Conservation (phyloP, 108 stramenopile species). For the Fistulifera solaris region DNA sequence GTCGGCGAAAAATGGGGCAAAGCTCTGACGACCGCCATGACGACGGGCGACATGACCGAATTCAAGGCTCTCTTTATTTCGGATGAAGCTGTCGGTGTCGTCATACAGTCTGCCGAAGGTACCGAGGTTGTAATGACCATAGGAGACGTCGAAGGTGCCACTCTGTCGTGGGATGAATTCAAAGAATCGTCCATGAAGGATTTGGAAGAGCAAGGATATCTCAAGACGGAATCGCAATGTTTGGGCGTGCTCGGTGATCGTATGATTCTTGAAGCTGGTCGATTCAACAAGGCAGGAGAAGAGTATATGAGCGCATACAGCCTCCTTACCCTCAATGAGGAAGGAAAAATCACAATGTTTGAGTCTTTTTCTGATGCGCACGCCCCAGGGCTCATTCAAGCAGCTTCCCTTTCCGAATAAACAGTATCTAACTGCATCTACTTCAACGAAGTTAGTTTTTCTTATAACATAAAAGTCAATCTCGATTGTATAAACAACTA, state of each 20-base stretch:
- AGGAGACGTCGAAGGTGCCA: background rate
- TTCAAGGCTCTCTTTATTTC: slow-evolving; percentile 4
- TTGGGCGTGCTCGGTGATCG: slow-evolving; percentile 8
- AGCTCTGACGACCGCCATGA: slow-evolving; percentile 7
- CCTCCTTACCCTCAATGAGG: slow-evolving; percentile 1
- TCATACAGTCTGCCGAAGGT: slow-evolving; percentile 1
- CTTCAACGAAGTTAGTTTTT: too few species aligned
- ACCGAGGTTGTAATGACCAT: slow-evolving; percentile 1
- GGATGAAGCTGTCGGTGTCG: background rate
- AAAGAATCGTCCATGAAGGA: background rate
- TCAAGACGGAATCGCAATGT: slow-evolving; percentile 9
- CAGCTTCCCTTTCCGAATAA: background rate
- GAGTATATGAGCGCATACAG: background rate
- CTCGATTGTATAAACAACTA: too few species aligned
- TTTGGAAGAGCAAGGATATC: slow-evolving; percentile 6
- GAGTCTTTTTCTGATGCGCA: slow-evolving; percentile 2
- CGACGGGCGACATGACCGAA: slow-evolving; percentile 2
- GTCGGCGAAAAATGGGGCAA: background rate
- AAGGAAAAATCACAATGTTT: slow-evolving; percentile 4
- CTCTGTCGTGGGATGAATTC: slow-evolving; percentile 6
- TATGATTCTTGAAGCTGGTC: slow-evolving; percentile 6
- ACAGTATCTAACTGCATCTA: too few species aligned
- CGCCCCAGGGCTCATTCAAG: background rate
- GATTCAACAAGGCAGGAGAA: slow-evolving; percentile 7
- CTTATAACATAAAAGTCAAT: too few species aligned